Evolutionary conservation across 2,329 filamentous ascomycete genomes (phyloP).

Genomic region (Juglanconis oblonga): DNA sequence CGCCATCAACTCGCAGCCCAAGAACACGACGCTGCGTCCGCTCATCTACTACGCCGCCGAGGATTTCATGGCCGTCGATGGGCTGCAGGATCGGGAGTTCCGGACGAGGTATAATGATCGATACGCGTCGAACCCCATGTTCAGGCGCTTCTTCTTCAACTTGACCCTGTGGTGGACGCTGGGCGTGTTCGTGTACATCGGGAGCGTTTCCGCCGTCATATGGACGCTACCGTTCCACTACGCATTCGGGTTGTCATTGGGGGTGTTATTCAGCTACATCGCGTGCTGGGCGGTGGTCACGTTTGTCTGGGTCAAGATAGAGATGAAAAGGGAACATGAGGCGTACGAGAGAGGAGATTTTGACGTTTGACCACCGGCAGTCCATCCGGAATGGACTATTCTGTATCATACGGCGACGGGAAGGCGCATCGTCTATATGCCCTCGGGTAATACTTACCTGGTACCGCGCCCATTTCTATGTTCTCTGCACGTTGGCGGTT

Average conservation of each 20-base stretch:
- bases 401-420: too few species aligned
- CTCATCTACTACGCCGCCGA: slow-evolving; percentile 18
- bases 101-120: slow-evolving; percentile 14
- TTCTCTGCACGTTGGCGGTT: too few species aligned
- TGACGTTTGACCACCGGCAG: not conserved
- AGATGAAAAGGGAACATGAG: slow-evolving; percentile 13
- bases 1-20: slow-evolving; percentile 12
- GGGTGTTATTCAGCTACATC: slow-evolving; percentile 15
- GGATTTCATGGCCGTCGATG: slow-evolving; percentile 17
- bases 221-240: slow-evolving; percentile 16
- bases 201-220: slow-evolving; percentile 15
- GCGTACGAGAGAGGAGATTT: slow-evolving; percentile 9
- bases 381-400: too few species aligned
- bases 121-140: slow-evolving; percentile 14
- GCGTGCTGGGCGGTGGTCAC: slow-evolving; percentile 13
- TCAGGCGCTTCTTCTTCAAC: slow-evolving; percentile 15
- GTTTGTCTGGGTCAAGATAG: slow-evolving; percentile 11
- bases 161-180: slow-evolving; percentile 18
- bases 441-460: too few species aligned
- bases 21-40: slow-evolving; percentile 10
- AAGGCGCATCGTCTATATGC: too few species aligned
- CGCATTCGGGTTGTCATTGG: slow-evolving; percentile 16
- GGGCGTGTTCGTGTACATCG: slow-evolving; percentile 16
- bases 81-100: slow-evolving; percentile 17
- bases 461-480: too few species aligned